These are phyloP conservation scores for Mortierella sp. DNA, from an alignment of 371 early-diverging fungal genomes.

Conservation along the genomic window DNA sequence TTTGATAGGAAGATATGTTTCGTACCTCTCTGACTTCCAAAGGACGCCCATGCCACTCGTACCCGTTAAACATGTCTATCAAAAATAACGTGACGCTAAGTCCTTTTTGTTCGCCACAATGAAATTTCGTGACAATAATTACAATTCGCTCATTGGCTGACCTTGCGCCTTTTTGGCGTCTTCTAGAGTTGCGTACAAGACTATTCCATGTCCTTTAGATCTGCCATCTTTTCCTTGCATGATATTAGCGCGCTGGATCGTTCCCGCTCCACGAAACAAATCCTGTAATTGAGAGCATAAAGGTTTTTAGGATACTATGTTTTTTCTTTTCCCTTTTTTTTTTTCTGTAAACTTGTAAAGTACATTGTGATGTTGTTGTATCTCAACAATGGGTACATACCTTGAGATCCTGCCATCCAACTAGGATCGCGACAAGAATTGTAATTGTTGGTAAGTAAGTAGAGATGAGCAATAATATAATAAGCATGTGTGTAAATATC, in stretches of 20 bases:
- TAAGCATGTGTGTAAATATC: neutral
- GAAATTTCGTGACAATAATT: too few species aligned
- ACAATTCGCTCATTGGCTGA: constrained; percentile 7
- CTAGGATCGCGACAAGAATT: constrained; percentile 7
- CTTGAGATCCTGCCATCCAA: constrained; percentile 51
- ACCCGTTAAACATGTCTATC: constrained; percentile 63
- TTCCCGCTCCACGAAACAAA: constrained; percentile 57
- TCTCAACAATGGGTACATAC: constrained; percentile 13
- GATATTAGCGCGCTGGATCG: constrained; percentile 56
- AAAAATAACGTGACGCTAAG: neutral
- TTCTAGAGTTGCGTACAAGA: constrained; percentile 63
- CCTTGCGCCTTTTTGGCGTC: constrained; percentile 68
- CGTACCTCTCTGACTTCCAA: constrained; percentile 71
- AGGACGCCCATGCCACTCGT: constrained; percentile 65
- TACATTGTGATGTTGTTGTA: too few species aligned
- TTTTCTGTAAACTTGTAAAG: neutral
- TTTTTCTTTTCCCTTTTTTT: neutral
- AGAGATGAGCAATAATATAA: neutral
- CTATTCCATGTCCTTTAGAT: constrained; percentile 73
- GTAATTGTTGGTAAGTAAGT: neutral
- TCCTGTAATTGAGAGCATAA: constrained; percentile 29
- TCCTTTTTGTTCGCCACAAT: too few species aligned
- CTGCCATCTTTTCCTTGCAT: constrained; percentile 61
- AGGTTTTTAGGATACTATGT: neutral
- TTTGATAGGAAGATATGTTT: neutral